A percentile compares a stretch with the other conserved stretches of the same genome.
Conservation (phyloP, 495 filamentous ascomycete species). For the Glonium stellatum region DNA sequence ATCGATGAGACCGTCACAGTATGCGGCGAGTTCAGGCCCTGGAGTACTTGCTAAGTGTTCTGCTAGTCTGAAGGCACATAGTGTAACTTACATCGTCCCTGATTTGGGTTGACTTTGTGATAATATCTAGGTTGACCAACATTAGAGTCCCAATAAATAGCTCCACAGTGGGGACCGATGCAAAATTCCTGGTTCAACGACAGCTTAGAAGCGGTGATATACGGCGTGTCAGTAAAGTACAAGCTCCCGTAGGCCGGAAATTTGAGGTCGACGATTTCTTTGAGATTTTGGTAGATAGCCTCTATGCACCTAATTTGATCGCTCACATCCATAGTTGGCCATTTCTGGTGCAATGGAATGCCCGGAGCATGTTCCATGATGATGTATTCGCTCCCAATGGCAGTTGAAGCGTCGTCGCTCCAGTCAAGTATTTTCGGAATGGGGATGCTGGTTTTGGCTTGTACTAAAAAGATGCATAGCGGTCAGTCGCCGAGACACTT, state of each 20-base stretch:
- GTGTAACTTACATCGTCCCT: conserved; percentile 36
- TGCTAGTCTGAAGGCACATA: too few relatives aligned
- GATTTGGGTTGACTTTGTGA: conserved; percentile 25
- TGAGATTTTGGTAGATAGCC: conserved; percentile 28
- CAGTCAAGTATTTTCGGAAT: conserved; percentile 41
- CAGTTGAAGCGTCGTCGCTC: conserved; percentile 34
- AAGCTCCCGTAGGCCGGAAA: conserved; percentile 43
- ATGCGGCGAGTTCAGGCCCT: too few relatives aligned
- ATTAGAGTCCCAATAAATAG: conserved; percentile 38
- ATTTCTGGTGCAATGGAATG: conserved; percentile 34
- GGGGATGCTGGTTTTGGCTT: conserved; percentile 32
- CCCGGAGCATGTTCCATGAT: conserved; percentile 40
- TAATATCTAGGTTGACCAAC: conserved; percentile 33
- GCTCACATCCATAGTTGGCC: conserved; percentile 36
- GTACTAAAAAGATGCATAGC: conserved; percentile 24
- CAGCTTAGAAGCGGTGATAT: conserved; percentile 29
- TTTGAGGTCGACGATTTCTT: conserved; percentile 34
- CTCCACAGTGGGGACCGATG: conserved; percentile 38
- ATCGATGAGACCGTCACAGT: too few relatives aligned
- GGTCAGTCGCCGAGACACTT: too few relatives aligned
- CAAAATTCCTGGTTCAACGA: conserved; percentile 35
- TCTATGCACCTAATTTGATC: conserved; percentile 38
- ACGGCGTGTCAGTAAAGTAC: conserved; percentile 11
- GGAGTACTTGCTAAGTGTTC: too few relatives aligned
- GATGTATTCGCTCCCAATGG: conserved; percentile 41